Conservation (phyloP, 805 yeast species). For the Saccharomycopsis schoenii region DNA sequence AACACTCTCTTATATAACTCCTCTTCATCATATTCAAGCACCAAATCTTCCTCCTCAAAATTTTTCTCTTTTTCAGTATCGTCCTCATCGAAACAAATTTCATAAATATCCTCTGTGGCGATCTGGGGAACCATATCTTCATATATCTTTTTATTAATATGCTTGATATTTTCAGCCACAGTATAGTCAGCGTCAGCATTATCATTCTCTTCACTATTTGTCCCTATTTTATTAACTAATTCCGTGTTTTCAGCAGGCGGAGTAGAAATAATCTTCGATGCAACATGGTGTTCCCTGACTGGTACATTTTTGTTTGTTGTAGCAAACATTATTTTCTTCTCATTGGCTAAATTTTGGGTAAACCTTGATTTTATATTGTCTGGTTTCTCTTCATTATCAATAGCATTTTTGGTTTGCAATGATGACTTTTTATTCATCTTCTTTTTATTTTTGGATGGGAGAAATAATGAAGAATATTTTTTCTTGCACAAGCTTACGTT, state of each 20-base stretch:
- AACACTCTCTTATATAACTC: slow-evolving; percentile 14
- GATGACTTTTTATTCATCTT: neutral
- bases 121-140: slow-evolving; percentile 4
- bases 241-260: neutral
- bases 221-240: neutral
- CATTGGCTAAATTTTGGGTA: neutral
- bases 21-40: slow-evolving; percentile 10
- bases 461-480: neutral
- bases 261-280: neutral
- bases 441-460: neutral
- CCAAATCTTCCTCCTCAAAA: slow-evolving; percentile 8
- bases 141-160: neutral
- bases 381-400: neutral
- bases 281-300: neutral
- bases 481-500: neutral
- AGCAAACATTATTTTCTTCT: neutral
- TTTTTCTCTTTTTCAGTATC: slow-evolving; percentile 4
- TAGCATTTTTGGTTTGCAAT: neutral
- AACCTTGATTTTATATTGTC: neutral
- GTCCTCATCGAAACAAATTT: slow-evolving; percentile 8
- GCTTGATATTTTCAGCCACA: neutral
- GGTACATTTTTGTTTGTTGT: neutral
- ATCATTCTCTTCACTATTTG: neutral
- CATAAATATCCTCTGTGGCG: slow-evolving; percentile 15
- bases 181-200: neutral